phyloP scores from a whole-genome alignment of 768 basidiomycete genomes.

The Gloeopeniophorella convolvens region DNA sequence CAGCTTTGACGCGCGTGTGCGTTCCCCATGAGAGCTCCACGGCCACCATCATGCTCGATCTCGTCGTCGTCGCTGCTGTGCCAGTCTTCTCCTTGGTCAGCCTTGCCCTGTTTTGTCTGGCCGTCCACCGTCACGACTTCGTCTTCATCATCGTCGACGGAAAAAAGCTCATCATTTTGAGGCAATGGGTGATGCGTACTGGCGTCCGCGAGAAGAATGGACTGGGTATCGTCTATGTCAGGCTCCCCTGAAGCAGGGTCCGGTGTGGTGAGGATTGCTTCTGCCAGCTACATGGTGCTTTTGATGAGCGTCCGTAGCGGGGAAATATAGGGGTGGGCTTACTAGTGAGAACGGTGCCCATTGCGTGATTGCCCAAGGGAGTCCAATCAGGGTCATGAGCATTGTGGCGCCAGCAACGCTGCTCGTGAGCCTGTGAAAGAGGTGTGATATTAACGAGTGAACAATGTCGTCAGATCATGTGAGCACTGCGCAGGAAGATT shows the following conservation, averaged over 20 bases:
- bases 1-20: slow-evolving; percentile 16
- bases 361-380: slow-evolving; percentile 88
- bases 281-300: slow-evolving; percentile 47
- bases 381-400: slow-evolving; percentile 73
- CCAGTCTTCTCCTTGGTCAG: slow-evolving; percentile 25
- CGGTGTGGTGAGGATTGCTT: slow-evolving; percentile 75
- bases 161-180: slow-evolving; percentile 27
- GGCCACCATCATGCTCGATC: slow-evolving; percentile 9
- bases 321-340: slow-evolving; percentile 23
- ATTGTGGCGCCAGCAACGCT: slow-evolving; percentile 65
- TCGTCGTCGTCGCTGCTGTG: slow-evolving; percentile 26
- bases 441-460: background rate
- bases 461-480: background rate
- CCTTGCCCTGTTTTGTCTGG: slow-evolving; percentile 15
- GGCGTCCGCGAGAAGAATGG: slow-evolving; percentile 36
- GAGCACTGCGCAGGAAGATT: background rate
- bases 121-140: slow-evolving; percentile 7
- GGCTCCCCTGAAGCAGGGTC: slow-evolving; percentile 20
- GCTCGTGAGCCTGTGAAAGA: slow-evolving; percentile 54
- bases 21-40: slow-evolving; percentile 18
- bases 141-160: slow-evolving; percentile 27
- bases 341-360: slow-evolving; percentile 94
- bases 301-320: background rate
- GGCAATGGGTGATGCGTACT: slow-evolving; percentile 24
- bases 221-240: slow-evolving; percentile 28